Conservation (phyloP, 805 yeast genomes). For the Phaffomyces opuntiae region DNA sequence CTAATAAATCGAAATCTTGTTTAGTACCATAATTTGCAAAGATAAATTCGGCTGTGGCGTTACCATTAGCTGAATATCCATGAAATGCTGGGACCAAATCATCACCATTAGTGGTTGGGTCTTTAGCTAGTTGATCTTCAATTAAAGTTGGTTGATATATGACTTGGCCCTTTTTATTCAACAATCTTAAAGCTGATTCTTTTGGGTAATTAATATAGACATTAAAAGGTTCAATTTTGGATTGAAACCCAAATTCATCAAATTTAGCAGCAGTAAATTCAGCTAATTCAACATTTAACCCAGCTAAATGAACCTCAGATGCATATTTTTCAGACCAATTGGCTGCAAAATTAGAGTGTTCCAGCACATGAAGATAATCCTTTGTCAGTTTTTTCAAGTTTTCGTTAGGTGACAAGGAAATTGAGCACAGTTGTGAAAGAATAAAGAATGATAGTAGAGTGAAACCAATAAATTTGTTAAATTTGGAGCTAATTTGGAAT, state of each 20-base stretch:
- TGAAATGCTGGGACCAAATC: constrained; percentile 64
- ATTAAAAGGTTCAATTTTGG: constrained; percentile 49
- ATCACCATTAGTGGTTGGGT: constrained; percentile 33
- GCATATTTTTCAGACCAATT: constrained; percentile 52
- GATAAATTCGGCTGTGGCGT: constrained; percentile 58
- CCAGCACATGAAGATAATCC: constrained; percentile 22
- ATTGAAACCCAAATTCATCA: constrained; percentile 50
- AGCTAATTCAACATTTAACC: constrained; percentile 40
- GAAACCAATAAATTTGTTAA: background rate
- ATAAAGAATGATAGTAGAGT: background rate
- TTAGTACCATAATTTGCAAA: constrained; percentile 65
- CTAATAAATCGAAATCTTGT: constrained; percentile 48
- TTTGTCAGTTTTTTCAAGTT: constrained; percentile 6
- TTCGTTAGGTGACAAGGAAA: background rate
- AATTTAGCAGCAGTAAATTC: constrained; percentile 56
- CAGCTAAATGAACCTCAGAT: constrained; percentile 50
- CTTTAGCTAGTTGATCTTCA: constrained; percentile 48
- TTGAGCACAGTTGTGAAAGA: background rate
- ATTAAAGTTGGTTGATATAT: constrained; percentile 45
- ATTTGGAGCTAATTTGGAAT: background rate
- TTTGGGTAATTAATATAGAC: constrained; percentile 60
- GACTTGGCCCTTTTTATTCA: constrained; percentile 23
- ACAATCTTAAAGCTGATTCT: constrained; percentile 42
- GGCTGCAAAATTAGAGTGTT: constrained; percentile 32
- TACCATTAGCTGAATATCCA: constrained; percentile 71